These are phyloP conservation scores for Eudorina sp. DNA, from an alignment of 139 green algal species.

Conservation along the genomic window DNA sequence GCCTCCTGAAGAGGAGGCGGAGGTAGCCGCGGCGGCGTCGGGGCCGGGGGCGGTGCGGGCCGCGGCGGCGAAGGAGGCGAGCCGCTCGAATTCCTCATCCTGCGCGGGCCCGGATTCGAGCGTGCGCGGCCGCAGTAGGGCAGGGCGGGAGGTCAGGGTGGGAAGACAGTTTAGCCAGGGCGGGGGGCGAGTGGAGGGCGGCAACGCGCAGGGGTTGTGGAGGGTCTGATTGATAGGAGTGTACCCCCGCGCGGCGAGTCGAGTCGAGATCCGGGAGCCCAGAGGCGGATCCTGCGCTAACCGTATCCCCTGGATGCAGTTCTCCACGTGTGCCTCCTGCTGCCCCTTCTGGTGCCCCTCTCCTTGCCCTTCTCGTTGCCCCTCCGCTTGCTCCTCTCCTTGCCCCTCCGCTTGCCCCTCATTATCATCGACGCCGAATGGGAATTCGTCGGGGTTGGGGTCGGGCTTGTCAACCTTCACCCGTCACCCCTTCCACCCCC, in stretches of 20 bases:
- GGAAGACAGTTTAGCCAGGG: neutral
- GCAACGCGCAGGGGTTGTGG: neutral
- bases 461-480: too few species aligned
- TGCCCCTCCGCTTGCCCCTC: too few species aligned
- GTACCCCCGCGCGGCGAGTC: neutral
- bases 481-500: too few species aligned
- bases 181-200: neutral
- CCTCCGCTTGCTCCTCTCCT: too few species aligned
- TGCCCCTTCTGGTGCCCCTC: too few species aligned
- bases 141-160: neutral
- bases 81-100: constrained; percentile 41
- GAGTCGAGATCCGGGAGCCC: too few species aligned
- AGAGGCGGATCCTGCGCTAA: too few species aligned
- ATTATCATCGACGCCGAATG: too few species aligned
- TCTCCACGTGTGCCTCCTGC: too few species aligned
- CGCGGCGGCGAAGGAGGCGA: constrained; percentile 17
- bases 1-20: neutral
- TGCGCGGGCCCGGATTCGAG: neutral
- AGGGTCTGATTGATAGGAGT: neutral
- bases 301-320: too few species aligned
- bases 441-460: too few species aligned
- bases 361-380: too few species aligned
- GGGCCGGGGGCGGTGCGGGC: constrained; percentile 16
- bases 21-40: neutral
- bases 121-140: neutral